Conservation (phyloP, 1,139 yeast genomes). For the Yamadazyma atmosphaerica region DNA sequence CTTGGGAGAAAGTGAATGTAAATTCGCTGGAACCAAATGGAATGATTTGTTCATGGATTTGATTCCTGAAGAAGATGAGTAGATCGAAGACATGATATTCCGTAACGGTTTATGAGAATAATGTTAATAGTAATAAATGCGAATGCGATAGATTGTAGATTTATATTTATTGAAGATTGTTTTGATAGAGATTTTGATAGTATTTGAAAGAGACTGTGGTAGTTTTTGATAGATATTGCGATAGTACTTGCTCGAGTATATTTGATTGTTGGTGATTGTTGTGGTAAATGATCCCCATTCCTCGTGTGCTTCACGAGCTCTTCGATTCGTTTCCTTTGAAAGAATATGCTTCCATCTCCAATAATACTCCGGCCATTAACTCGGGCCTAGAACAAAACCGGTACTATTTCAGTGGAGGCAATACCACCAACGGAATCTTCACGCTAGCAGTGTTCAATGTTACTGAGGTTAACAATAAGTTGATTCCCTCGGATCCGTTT, state of each 20-base stretch:
- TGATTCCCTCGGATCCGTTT: constrained; percentile 46
- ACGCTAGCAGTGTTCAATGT: constrained; percentile 45
- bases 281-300: no score
- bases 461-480: constrained; percentile 16
- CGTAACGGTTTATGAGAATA: not conserved
- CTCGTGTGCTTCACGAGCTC: constrained; percentile 38
- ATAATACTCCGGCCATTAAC: constrained; percentile 18
- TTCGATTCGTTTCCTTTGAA: constrained; percentile 53
- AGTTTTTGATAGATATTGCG: no score
- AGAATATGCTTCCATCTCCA: constrained; percentile 31
- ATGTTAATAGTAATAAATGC: not conserved
- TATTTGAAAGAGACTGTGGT: no score
- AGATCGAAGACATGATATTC: no score
- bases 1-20: constrained; percentile 60
- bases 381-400: constrained; percentile 14
- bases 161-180: no score
- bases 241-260: no score
- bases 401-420: constrained; percentile 14
- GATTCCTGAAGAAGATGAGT: constrained; percentile 56
- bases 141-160: no score
- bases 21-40: constrained; percentile 65
- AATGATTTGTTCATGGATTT: constrained; percentile 63
- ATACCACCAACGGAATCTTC: constrained; percentile 18
- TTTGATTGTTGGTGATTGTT: no score
- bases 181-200: no score